Percentiles rank a stretch among this genome's conserved stretches.
These are phyloP conservation scores for Quercus gilva DNA, from an alignment of 306 rosid species.

Conservation along the genomic window DNA sequence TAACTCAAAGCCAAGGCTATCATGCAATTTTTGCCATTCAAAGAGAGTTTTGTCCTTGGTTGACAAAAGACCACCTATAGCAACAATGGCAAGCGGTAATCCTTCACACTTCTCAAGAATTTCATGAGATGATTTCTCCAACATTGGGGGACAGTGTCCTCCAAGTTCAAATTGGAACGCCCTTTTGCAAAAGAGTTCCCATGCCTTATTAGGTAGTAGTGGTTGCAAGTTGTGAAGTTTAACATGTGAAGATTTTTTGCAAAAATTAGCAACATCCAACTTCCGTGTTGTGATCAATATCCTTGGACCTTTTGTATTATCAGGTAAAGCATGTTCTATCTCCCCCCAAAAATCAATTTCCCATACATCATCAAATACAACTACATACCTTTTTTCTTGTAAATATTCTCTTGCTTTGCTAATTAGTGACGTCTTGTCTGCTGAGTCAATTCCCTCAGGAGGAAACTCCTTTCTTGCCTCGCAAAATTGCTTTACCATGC, in stretches of 20 bases:
- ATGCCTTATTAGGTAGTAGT: neutral
- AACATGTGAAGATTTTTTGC: neutral
- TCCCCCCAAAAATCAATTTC: no score
- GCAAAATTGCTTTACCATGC: no score
- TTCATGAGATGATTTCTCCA: neutral
- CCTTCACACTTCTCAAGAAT: neutral
- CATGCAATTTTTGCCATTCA: no score
- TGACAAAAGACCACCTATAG: neutral
- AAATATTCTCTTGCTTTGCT: no score
- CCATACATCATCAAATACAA: no score
- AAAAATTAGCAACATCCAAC: neutral
- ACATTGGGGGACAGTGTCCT: neutral
- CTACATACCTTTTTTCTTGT: no score
- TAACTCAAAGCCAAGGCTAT: neutral
- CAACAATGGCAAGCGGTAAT: constrained; percentile 1
- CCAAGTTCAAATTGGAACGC: neutral
- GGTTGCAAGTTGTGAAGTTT: neutral
- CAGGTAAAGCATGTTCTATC: no score
- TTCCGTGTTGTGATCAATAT: neutral
- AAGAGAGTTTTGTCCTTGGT: neutral
- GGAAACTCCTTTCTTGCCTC: no score
- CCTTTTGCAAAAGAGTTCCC: neutral
- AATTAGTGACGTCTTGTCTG: no score
- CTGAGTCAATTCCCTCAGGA: no score
- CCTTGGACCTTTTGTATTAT: no score